phyloP scores from a whole-genome alignment of 2,329 filamentous ascomycete species.

The Penicillium hesseltinei region DNA sequence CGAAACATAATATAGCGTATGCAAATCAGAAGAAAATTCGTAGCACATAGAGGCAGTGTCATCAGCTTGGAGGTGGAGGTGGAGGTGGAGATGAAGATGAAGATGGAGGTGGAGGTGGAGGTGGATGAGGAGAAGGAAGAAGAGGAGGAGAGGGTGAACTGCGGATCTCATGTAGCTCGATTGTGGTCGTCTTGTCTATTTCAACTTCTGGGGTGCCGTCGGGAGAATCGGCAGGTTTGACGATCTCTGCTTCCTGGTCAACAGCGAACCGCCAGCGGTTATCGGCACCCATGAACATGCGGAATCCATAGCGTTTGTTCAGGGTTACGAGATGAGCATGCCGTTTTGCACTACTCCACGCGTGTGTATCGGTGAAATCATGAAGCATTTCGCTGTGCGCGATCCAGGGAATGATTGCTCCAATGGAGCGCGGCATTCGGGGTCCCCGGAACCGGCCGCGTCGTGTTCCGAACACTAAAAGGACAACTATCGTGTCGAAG shows the following conservation, averaged over 20 bases:
- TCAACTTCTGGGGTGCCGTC: background rate
- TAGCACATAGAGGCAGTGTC: background rate
- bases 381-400: conserved; percentile 34
- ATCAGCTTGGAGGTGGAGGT: background rate
- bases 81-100: background rate
- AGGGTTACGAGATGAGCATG: conserved; percentile 27
- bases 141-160: conserved; percentile 1
- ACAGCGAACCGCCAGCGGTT: conserved; percentile 34
- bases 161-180: conserved; percentile 20
- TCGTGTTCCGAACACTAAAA: conserved; percentile 34
- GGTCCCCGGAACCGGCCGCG: conserved; percentile 35
- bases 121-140: background rate
- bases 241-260: conserved; percentile 28
- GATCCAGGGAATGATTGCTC: conserved; percentile 35
- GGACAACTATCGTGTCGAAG: conserved; percentile 33
- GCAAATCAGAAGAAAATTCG: background rate
- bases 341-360: conserved; percentile 29
- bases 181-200: conserved; percentile 23
- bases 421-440: conserved; percentile 35
- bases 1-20: background rate
- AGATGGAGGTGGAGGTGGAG: background rate
- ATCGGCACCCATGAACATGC: conserved; percentile 31
- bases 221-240: background rate
- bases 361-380: conserved; percentile 32
- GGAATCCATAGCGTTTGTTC: conserved; percentile 34